Conservation (phyloP, 495 filamentous ascomycete genomes). For the Tuber umbilicatum region DNA sequence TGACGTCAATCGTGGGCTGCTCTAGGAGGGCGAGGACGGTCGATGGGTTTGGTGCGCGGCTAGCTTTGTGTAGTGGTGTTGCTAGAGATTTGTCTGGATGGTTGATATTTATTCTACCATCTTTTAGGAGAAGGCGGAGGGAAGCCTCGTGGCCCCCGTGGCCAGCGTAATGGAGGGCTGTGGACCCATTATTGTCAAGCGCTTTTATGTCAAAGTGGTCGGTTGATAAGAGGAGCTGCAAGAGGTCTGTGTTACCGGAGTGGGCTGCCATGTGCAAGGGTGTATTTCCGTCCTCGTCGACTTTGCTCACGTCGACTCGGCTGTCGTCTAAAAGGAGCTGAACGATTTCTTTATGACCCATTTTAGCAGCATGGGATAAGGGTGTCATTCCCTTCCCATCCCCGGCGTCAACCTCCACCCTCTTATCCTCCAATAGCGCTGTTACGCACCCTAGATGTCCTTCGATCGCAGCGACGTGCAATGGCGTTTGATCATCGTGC, state of each 20-base stretch:
- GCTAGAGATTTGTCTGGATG: neutral
- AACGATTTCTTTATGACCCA: constrained; percentile 3
- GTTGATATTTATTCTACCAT: constrained; percentile 7
- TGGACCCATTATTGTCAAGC: neutral
- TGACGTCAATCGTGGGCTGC: neutral
- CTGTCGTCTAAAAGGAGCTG: constrained; percentile 7
- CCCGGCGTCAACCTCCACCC: constrained; percentile 3
- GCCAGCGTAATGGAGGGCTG: constrained; percentile 14
- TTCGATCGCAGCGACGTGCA: constrained; percentile 11
- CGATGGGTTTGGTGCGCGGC: constrained; percentile 3
- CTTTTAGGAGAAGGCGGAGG: constrained; percentile 10
- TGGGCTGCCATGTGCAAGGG: neutral
- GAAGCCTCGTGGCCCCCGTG: constrained; percentile 2
- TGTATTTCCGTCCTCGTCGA: constrained; percentile 4
- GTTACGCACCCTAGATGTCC: constrained; percentile 6
- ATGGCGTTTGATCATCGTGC: constrained; percentile 19
- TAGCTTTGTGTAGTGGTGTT: neutral
- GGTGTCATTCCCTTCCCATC: constrained; percentile 1
- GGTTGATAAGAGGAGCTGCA: neutral
- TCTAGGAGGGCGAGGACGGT: neutral
- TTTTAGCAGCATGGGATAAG: constrained; percentile 7
- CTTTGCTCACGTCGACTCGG: neutral
- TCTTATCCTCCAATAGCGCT: constrained; percentile 11
- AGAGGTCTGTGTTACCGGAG: neutral
- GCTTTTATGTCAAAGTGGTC: neutral